Evolutionary conservation across 352 stramenopile genomes (phyloP), one percentile per base, ranked within the genome.

Genomic region (Phytophthora chlamydospora): DNA sequence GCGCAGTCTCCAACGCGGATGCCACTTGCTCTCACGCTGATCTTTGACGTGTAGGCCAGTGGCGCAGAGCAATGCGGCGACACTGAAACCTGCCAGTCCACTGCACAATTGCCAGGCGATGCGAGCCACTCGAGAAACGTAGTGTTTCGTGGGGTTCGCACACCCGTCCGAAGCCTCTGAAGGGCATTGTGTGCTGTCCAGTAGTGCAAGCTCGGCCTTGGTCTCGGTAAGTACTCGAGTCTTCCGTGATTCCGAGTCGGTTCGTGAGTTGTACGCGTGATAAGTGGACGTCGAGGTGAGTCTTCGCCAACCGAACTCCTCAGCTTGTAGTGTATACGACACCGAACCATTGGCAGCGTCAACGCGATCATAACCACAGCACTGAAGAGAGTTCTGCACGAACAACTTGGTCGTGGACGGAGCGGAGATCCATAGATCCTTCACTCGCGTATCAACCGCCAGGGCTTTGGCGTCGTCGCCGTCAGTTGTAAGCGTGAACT

Each of bases 301-400:
- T 27, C 68, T 57, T 6, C 68, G 62, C 72, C 76, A 85, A 7
- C 57, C 71, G 21, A 62, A 58, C 0, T 62, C 32, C 9, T 85
- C 58, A 2, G 53, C 71, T 46, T 64, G 64, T 6, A 75, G 50
- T 13, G 73, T 80, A 33, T 78, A 85, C 12, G 46, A 57, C 0
- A 71, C 32, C 0, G 71, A 73, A 6, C 73, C 73, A 29, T 83
- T 85, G 9, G 45, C 33, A 1, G 57, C 38, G 19, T 61, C 36
- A 36, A 75, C 6, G 6, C 64, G 62, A 3, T 76, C 65, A 16
- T 73, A 87, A 6, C 79, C 79, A 48, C 79, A 89, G 34, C 79
- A 89, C 4, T 42, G 45, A 32, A 82, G 70, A 4, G 65, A 57
- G 40, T 89, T 82, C 35, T 89, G 79, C 19, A 80, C 62, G 35